Conservation (phyloP, 768 basidiomycete species). For the Amylocystis lapponica region DNA sequence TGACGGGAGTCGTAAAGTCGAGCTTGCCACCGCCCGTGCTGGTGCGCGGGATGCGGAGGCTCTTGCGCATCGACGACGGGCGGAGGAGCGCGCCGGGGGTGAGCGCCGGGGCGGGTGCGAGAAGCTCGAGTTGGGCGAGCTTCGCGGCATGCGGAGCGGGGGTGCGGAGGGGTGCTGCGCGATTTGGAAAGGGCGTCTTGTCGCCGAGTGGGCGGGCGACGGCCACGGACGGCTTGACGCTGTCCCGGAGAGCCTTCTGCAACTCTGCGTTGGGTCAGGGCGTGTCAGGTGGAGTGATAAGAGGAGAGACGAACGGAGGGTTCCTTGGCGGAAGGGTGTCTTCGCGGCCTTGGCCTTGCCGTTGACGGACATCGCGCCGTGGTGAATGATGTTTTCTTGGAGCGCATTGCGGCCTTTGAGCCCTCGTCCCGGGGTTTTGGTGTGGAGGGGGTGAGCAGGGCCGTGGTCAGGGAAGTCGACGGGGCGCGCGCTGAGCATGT, state of each 20-base stretch:
- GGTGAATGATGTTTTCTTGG: conserved; percentile 45
- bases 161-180: conserved; percentile 26
- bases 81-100: conserved; percentile 38
- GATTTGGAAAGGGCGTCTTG: conserved; percentile 75
- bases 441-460: conserved; percentile 1
- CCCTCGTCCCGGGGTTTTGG: conserved; percentile 55
- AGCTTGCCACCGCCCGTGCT: conserved; percentile 14
- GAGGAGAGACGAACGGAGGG: conserved; percentile 22
- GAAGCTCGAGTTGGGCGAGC: conserved; percentile 31
- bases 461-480: conserved; percentile 5
- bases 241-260: conserved; percentile 6
- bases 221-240: conserved; percentile 20
- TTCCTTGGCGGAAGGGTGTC: conserved; percentile 29
- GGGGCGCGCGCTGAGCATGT: conserved; percentile 14
- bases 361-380: conserved; percentile 36
- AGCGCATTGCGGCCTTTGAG: conserved; percentile 32
- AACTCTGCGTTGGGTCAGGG: conserved; percentile 1
- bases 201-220: conserved; percentile 53
- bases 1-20: conserved; percentile 60
- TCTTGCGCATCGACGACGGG: conserved; percentile 66
- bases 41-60: conserved; percentile 49
- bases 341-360: conserved; percentile 34
- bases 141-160: conserved; percentile 29
- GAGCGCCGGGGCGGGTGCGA: conserved; percentile 19
- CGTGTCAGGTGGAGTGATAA: no score